phyloP scores from a whole-genome alignment of 345 rosid species.

The Acer negundo region DNA sequence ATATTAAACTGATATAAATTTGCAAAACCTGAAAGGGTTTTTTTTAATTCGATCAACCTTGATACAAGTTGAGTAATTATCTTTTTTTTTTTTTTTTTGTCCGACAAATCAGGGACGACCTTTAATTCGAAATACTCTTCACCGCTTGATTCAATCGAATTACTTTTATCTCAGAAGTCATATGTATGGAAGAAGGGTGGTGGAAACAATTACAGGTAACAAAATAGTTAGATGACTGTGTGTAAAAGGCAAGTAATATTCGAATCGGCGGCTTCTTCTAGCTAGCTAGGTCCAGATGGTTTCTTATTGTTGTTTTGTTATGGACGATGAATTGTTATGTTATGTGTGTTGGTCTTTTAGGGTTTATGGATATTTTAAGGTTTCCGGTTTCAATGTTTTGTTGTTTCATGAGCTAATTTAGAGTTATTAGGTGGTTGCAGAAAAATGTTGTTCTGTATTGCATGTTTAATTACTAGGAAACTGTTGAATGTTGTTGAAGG shows the following conservation, averaged over 20 bases:
- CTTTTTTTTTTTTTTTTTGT: background rate
- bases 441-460: background rate
- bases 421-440: background rate
- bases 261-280: background rate
- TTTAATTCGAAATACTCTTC: background rate
- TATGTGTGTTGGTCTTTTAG: background rate
- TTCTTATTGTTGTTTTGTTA: background rate
- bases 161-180: constrained; percentile 13
- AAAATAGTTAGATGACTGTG: background rate
- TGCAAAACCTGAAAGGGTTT: no score
- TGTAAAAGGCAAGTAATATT: background rate
- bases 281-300: background rate
- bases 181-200: constrained; percentile 22
- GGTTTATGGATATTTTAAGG: background rate
- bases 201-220: constrained; percentile 6
- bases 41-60: background rate
- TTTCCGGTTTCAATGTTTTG: background rate
- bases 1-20: background rate
- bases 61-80: background rate
- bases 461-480: background rate
- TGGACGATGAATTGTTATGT: background rate
- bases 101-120: constrained; percentile 5
- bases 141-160: background rate
- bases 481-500: no score
- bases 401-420: background rate